These are phyloP conservation scores for Gossypium bickii DNA, from an alignment of 345 rosid genomes.

Conservation along the genomic window DNA sequence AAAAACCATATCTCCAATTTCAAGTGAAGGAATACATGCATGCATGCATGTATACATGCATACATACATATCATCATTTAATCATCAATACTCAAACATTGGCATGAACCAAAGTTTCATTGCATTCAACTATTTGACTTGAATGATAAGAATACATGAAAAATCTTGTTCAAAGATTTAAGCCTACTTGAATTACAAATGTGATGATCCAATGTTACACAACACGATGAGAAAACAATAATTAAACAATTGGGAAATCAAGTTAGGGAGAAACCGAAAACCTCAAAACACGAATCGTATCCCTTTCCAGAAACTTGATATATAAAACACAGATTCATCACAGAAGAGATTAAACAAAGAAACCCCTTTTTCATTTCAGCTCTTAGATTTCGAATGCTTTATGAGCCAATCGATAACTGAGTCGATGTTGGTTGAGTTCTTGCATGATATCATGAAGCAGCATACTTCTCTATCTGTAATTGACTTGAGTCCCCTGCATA, in stretches of 20 bases:
- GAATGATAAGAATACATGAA: background rate
- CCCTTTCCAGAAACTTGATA: background rate
- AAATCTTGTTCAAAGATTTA: background rate
- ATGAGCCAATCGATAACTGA: constrained; percentile 89
- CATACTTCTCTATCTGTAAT: constrained; percentile 86
- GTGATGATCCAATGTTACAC: background rate
- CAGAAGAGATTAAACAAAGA: background rate
- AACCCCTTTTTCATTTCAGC: constrained; percentile 19
- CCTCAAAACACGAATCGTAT: background rate
- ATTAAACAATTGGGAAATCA: background rate
- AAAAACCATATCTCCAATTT: no score
- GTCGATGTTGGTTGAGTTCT: constrained; percentile 83
- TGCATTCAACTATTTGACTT: no score
- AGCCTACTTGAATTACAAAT: background rate
- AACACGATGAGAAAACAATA: background rate
- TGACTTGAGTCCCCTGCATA: constrained; percentile 56
- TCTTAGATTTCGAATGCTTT: constrained; percentile 78
- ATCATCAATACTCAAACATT: no score
- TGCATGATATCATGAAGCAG: constrained; percentile 95
- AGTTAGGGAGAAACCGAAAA: background rate
- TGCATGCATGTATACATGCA: no score
- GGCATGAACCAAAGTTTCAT: no score
- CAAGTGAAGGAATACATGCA: no score
- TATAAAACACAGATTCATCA: background rate
- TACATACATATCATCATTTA: no score